Conservation (phyloP, 176 grass and related monocot species). For the Metroxylon sagu region DNA sequence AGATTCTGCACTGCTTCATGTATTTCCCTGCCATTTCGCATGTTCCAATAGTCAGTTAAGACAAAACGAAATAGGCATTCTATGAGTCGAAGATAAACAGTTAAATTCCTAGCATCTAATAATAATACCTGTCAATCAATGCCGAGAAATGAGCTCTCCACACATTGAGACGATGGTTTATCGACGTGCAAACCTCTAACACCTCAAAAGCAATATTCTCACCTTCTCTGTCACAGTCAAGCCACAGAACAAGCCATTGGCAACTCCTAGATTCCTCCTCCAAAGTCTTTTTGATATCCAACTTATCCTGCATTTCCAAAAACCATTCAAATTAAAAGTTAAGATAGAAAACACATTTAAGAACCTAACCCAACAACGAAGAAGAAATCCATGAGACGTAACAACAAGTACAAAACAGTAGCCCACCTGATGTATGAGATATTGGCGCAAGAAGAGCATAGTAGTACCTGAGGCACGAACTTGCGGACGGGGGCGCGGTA, state of each 20-base stretch:
- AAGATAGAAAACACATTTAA: conserved; percentile 5
- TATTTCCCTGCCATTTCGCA: conserved; percentile 70
- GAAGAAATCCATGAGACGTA: conserved; percentile 5
- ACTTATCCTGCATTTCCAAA: conserved; percentile 63
- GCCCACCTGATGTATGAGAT: background rate
- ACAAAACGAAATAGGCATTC: too few species aligned
- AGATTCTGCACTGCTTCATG: conserved; percentile 79
- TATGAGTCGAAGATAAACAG: too few species aligned
- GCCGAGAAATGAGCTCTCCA: conserved; percentile 96
- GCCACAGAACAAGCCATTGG: conserved; percentile 90
- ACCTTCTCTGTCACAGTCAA: conserved; percentile 99
- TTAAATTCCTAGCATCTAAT: too few species aligned
- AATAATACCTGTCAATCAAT: conserved; percentile 68
- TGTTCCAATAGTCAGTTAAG: conserved; percentile 3
- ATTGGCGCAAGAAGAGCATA: background rate
- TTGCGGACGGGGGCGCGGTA: conserved; percentile 81
- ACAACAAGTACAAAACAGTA: background rate
- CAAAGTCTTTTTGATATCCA: conserved; percentile 74
- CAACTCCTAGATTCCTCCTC: conserved; percentile 89
- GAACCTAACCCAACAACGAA: conserved; percentile 5
- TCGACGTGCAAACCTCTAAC: conserved; percentile 63
- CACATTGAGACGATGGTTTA: conserved; percentile 57
- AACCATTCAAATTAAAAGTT: conserved; percentile 19
- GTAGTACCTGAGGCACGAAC: conserved; percentile 56
- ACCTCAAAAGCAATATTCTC: conserved; percentile 98